Conservation (phyloP, 2,329 filamentous ascomycete species). For the Fusarium kyushuense region DNA sequence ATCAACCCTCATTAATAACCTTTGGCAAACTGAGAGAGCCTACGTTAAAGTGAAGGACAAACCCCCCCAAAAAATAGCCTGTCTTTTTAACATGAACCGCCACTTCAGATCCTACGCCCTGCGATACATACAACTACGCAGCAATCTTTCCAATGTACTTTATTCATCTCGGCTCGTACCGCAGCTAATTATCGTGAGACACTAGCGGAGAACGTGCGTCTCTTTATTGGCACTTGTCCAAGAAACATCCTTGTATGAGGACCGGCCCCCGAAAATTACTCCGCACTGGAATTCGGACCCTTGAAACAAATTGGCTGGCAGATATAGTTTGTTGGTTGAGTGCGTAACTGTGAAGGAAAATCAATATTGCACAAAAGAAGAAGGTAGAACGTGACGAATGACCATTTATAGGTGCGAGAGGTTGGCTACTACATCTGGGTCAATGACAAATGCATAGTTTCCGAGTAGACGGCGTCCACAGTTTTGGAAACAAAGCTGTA, state of each 20-base stretch:
- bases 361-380: too few relatives aligned
- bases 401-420: background rate
- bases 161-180: too few relatives aligned
- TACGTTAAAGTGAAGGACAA: too few relatives aligned
- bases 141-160: too few relatives aligned
- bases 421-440: background rate
- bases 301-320: background rate
- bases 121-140: too few relatives aligned
- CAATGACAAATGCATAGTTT: background rate
- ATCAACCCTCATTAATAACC: too few relatives aligned
- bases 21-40: too few relatives aligned
- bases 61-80: too few relatives aligned
- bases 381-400: background rate
- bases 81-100: too few relatives aligned
- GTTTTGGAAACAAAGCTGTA: background rate
- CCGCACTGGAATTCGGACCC: background rate
- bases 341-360: too few relatives aligned
- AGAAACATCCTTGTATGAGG: background rate
- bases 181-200: background rate
- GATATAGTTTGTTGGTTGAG: too few relatives aligned
- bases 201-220: background rate
- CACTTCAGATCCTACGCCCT: too few relatives aligned
- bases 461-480: background rate
- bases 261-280: constrained; percentile 1
- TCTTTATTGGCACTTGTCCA: background rate